These are phyloP conservation scores for Candida sphagnicola DNA, from an alignment of 805 yeast genomes.

Conservation along the genomic window DNA sequence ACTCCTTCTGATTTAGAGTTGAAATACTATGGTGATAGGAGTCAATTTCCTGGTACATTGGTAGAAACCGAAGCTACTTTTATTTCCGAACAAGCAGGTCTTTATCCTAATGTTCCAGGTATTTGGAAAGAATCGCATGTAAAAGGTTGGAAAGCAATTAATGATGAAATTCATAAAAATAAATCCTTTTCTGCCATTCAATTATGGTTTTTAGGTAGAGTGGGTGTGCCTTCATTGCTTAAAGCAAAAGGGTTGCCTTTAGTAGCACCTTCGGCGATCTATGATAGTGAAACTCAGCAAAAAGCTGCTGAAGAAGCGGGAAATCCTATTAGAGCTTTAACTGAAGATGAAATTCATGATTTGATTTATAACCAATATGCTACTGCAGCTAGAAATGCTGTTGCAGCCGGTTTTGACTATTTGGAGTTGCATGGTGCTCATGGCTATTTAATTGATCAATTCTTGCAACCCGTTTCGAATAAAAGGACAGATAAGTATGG, in stretches of 20 bases:
- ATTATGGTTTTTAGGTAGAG: conserved; percentile 51
- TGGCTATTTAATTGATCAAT: conserved; percentile 21
- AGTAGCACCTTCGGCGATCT: conserved; percentile 13
- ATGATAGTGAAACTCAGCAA: conserved; percentile 12
- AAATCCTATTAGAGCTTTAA: conserved; percentile 12
- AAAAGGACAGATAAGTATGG: conserved; percentile 21
- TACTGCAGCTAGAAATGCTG: conserved; percentile 13
- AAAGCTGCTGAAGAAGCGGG: conserved; percentile 12
- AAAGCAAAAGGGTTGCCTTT: conserved; percentile 16
- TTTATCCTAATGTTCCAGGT: conserved; percentile 44
- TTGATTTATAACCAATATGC: conserved; percentile 9
- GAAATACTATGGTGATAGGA: conserved; percentile 25
- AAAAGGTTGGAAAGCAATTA: conserved; percentile 44
- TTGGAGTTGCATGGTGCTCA: conserved; percentile 23
- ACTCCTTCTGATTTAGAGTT: conserved; percentile 24
- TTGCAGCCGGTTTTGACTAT: conserved; percentile 19
- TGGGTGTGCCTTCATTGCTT: conserved; percentile 22
- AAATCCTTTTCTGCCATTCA: conserved; percentile 43
- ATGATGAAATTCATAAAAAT: conserved; percentile 42
- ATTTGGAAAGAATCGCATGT: conserved; percentile 45
- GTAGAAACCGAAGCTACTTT: conserved; percentile 28
- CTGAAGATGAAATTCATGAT: conserved; percentile 14
- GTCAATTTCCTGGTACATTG: conserved; percentile 24
- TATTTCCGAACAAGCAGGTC: conserved; percentile 31
- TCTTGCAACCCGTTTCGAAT: conserved; percentile 15